A percentile compares a stretch with the other conserved stretches of the same genome.
Evolutionary conservation across 2,329 filamentous ascomycete genomes (phyloP).

Genomic region (Alternaria consortialis): DNA sequence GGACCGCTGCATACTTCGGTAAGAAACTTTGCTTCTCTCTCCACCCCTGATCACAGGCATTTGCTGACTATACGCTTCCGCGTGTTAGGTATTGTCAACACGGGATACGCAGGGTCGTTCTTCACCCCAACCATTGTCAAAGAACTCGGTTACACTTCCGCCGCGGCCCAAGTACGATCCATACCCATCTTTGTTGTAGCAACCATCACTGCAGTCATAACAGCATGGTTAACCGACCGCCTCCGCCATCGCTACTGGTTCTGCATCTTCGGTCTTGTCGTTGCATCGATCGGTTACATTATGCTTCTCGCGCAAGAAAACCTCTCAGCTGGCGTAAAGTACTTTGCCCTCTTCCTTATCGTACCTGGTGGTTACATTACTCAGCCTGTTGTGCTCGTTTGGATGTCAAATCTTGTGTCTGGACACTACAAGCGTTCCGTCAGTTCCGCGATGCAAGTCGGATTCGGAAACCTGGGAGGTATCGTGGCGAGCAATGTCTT

Average conservation of each 20-base stretch:
- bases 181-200: slow-evolving; percentile 54
- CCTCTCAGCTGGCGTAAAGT: slow-evolving; percentile 58
- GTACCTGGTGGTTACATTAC: slow-evolving; percentile 64
- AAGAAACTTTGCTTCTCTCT: not conserved
- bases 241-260: slow-evolving; percentile 64
- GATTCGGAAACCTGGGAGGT: slow-evolving; percentile 60
- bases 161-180: slow-evolving; percentile 48
- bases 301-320: slow-evolving; percentile 60
- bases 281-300: slow-evolving; percentile 64
- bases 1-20: slow-evolving; percentile 33
- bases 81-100: slow-evolving; percentile 50
- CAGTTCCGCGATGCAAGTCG: slow-evolving; percentile 58
- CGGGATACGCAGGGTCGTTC: slow-evolving; percentile 56
- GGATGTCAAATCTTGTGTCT: slow-evolving; percentile 66
- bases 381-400: slow-evolving; percentile 64
- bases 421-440: slow-evolving; percentile 67
- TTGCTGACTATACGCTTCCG: not conserved
- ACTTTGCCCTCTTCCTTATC: slow-evolving; percentile 65
- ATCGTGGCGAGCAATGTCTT: slow-evolving; percentile 63
- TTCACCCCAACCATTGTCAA: slow-evolving; percentile 54
- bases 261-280: slow-evolving; percentile 58
- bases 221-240: slow-evolving; percentile 60
- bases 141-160: slow-evolving; percentile 51
- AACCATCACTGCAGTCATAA: slow-evolving; percentile 44
- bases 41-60: fast-evolving